Evolutionary conservation across 2,329 filamentous ascomycete species (phyloP), one percentile per base, ranked within the genome.

Genomic region (Orbilia quercus): DNA sequence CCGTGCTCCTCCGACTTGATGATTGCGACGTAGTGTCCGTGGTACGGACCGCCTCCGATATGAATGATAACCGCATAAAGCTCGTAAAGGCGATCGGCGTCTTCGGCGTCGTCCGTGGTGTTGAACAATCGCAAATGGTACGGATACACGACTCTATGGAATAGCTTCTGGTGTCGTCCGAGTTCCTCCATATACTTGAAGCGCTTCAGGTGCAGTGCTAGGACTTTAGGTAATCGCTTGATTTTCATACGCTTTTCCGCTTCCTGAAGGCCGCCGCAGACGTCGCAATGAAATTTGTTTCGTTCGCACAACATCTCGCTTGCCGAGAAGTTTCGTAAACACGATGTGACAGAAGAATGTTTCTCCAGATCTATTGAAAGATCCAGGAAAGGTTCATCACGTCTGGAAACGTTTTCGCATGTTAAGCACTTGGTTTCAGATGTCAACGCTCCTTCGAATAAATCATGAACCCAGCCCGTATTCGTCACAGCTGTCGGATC

Each of bases 241-340:
- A 99, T 94, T 84, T 98, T 99, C 95, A 99, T 99, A 75, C 95
- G 88, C 84, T 98, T 99, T 81, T 99, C 95, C 0, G 95, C 95
- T 82, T 99, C 95, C 81, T 99, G 95, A 63, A 99, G 83, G 1
- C 95, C 95, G 59, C 95, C 95, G 77, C 95, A 99, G 78, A 93
- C 93, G 80, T 99, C 95, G 82, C 95, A 99, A 79, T 99, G 94
- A 77, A 99, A 99, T 80, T 99, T 99, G 83, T 99, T 98, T 73
- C 93, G 87, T 82, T 99, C 95, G 79, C 95, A 98, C 67, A 99
- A 85, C 92, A 98, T 97, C 81, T 99, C 95, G 78, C 98, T 95
- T 48, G 95, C 92, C 0, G 95, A 99, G 79, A 99, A 99, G 78
- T 97, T 96, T 70, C 91, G 87, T 75, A 99, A 82, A 80, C 95